Percentiles rank a stretch among this genome's conserved stretches.
These are phyloP conservation scores for Chlorella sp. DNA, from an alignment of 139 green algal genomes.

Conservation along the genomic window DNA sequence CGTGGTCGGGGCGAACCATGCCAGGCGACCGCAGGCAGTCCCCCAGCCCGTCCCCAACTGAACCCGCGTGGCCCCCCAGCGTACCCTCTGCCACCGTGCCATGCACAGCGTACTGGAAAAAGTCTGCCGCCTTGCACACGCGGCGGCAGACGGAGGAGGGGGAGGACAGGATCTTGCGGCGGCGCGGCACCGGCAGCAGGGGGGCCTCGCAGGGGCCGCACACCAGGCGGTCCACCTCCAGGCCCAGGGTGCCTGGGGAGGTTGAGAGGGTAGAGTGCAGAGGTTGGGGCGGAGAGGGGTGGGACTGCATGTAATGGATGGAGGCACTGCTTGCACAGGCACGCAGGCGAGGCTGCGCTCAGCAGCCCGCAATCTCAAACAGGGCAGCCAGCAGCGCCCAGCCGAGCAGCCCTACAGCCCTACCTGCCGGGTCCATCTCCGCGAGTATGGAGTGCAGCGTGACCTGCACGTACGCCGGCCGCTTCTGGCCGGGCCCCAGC, in stretches of 20 bases:
- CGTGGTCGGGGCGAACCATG: no score
- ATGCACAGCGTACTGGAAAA: constrained; percentile 46
- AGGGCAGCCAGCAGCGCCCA: background rate
- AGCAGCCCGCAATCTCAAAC: background rate
- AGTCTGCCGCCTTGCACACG: constrained; percentile 48
- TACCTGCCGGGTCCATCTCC: constrained; percentile 26
- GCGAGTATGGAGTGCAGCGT: constrained; percentile 25
- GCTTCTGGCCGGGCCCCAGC: background rate
- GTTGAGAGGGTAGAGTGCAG: no score
- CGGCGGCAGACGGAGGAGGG: constrained; percentile 37
- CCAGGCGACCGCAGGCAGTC: background rate
- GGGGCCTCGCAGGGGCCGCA: constrained; percentile 12
- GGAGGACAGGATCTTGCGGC: constrained; percentile 14
- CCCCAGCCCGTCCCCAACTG: no score
- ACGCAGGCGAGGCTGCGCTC: background rate
- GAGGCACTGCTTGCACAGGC: background rate
- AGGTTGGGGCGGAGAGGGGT: no score
- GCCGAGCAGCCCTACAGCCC: background rate
- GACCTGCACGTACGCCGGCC: constrained; percentile 37
- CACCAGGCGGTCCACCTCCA: background rate
- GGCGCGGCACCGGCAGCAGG: background rate
- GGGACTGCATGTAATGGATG: background rate
- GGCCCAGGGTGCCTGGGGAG: background rate
- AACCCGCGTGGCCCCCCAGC: background rate
- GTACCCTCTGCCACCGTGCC: constrained; percentile 31